Conservation (phyloP, 2,329 filamentous ascomycete species). For the Botrytis aclada region DNA sequence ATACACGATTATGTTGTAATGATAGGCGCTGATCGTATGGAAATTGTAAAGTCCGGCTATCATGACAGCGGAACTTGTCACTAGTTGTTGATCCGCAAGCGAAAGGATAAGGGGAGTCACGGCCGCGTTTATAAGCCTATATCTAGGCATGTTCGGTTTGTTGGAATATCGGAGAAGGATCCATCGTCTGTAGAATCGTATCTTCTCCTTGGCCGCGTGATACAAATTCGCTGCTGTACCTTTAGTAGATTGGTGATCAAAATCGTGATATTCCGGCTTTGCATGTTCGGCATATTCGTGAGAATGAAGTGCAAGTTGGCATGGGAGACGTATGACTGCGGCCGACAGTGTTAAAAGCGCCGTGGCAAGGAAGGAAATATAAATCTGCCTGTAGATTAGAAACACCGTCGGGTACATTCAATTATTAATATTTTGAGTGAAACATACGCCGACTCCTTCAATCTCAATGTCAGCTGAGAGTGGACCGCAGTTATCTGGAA, state of each 20-base stretch:
- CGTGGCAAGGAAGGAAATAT: slow-evolving; percentile 9
- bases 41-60: slow-evolving; percentile 2
- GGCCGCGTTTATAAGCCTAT: not conserved
- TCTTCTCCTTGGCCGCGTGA: not conserved
- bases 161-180: not conserved
- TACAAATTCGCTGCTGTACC: not conserved
- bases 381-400: not conserved
- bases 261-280: not conserved
- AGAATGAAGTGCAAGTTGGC: not conserved
- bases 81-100: slow-evolving; percentile 12
- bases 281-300: not conserved
- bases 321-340: not conserved
- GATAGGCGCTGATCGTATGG: not conserved
- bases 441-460: not conserved
- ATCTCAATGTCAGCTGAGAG: not conserved
- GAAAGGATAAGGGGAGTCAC: slow-evolving; percentile 2
- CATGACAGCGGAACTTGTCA: not conserved
- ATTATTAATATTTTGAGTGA: not conserved
- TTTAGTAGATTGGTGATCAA: not conserved
- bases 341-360: slow-evolving; percentile 3
- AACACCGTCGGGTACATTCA: not conserved
- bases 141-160: not conserved
- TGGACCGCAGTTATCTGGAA: not conserved
- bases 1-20: slow-evolving; percentile 15
- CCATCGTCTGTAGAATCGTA: not conserved